Base-by-base conservation (phyloP, 2,329 filamentous ascomycete genomes). In the Colletotrichum lentis region DNA sequence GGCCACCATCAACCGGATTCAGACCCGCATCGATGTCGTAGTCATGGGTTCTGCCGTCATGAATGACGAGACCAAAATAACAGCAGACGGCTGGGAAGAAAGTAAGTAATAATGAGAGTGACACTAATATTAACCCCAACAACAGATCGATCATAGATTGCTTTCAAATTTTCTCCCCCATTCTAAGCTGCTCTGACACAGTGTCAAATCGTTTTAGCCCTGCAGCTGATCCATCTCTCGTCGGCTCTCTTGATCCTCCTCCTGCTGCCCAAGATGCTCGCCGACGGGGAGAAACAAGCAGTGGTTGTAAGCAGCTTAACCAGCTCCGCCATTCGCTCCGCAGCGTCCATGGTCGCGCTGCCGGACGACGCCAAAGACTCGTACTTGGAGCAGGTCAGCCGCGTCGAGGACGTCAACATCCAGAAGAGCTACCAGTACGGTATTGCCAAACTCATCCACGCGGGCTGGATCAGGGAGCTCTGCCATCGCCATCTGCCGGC, bases 381-480 rank as follows among this genome's bases (percentile, higher is more conserved):
- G 14, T 55, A 55, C 14, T 16, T 55, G 6, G 20, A 55, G 35
- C 53, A 55, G 37, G 53, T 55, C 53, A 55, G 20, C 20, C 22
- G 22, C 10, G 53, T 55, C 37, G 22, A 55, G 22, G 53, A 55
- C 16, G 20, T 14, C 14, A 20, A 35, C 35, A 55, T 24, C 6
- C 53, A 55, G 31, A 55, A 55, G 53, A 55, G 53, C 14, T 55
- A 55, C 35, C 53, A 55, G 6, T 55, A 55, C 14, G 20, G 37
- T 8, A 39, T 55, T 12, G 20, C 53, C 22, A 55, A 55, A 37
- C 22, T 55, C 37, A 55, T 55, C 3, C 53, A 55, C 53, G 37
- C 53, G 35, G 24, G 53, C 53, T 55, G 37, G 37, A 56, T 43
- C 53, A 56, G 53, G 53, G 53, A 56, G 53, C 53, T 56, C 22